Evolutionary conservation across 805 yeast genomes (phyloP), one percentile per base, ranked within the genome.

Genomic region (Wickerhamomyces canadensis): DNA sequence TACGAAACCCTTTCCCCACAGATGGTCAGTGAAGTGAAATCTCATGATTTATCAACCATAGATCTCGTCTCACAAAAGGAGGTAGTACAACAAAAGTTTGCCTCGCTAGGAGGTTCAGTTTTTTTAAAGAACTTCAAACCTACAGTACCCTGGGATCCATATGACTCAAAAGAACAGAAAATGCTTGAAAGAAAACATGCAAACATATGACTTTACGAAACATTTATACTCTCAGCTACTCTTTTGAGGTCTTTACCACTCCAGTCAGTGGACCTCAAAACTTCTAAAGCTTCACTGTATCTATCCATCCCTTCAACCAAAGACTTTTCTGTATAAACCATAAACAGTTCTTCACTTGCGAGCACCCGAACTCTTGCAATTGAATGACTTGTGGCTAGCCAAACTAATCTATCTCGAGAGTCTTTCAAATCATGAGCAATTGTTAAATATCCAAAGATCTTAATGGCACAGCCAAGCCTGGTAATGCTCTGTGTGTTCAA

Each of bases 271-370:
- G 42, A 33, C 3, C 35, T 31, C 14, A 52, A 37, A 1, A 40
- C 10, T 6, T 34, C 15, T 27, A 48, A 14, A 6, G 47, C 52
- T 9, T 35, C 35, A 10, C 27, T 34, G 21, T 50, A 48, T 43
- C 62, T 71, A 36, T 62, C 60, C 22, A 31, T 40, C 5, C 54
- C 60, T 12, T 57, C 51, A 19, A 57, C 49, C 24, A 62, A 64
- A 27, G 52, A 52, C 28, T 23, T 35, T 34, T 64, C 68, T 26
- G 49, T 57, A 28, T 51, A 49, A 5, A 61, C 45, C 36, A 64
- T 71, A 41, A 58, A 71, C 7, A 74, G 36, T 19, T 62, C 65
- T 33, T 72, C 75, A 11, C 69, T 60, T 0, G 74, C 68, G 36
- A 60, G 26, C 4, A 42, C 41, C 1, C 77, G 54, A 1, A 67